phyloP scores from a whole-genome alignment of 2,329 filamentous ascomycete genomes.

The Geosmithia putterillii region DNA sequence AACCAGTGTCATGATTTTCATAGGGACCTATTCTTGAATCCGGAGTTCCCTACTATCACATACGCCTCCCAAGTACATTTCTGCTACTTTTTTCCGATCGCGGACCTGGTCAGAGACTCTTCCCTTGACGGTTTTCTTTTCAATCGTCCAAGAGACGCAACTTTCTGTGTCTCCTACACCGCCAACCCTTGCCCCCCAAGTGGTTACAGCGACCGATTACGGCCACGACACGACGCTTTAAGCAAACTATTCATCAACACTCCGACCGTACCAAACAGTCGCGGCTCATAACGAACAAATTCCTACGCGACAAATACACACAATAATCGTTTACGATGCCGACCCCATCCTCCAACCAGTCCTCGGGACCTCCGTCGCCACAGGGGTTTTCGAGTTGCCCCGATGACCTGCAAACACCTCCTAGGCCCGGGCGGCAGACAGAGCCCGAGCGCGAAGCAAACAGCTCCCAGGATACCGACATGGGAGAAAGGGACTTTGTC shows the following conservation, averaged over 20 bases:
- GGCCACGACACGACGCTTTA: neutral
- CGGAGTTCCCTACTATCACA: neutral
- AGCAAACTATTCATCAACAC: neutral
- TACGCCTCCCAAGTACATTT: neutral
- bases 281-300: neutral
- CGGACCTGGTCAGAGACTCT: neutral
- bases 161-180: neutral
- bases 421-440: neutral
- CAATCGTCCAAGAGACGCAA: neutral
- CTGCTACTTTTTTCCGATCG: neutral
- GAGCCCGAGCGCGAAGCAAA: neutral
- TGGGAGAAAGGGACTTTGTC: neutral
- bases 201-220: neutral
- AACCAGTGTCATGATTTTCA: neutral
- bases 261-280: neutral
- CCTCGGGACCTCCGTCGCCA: slow-evolving; percentile 22
- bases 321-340: slow-evolving; percentile 21
- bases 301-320: neutral
- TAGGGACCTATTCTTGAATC: neutral
- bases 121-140: neutral
- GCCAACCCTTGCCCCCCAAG: neutral
- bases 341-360: slow-evolving; percentile 30
- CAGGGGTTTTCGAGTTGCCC: slow-evolving; percentile 29
- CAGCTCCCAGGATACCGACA: neutral
- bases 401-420: slow-evolving; percentile 19